Percentiles rank a stretch among this genome's conserved stretches.
Conservation (phyloP, 23 red algal genomes). For the Chondrus crispus region DNA sequence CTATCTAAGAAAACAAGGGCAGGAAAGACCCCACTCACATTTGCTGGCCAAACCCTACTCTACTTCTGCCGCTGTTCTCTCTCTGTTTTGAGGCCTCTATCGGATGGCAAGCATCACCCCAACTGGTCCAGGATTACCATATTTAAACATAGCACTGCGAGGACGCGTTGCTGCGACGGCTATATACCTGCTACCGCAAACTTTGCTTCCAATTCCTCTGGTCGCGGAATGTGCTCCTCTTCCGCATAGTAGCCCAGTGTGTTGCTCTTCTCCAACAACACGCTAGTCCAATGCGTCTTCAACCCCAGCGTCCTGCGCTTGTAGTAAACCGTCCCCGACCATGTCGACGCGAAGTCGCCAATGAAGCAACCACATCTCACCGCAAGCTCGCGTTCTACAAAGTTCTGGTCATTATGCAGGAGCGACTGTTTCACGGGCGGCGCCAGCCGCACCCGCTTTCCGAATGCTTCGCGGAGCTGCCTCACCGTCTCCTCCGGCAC, state of each 20-base stretch:
- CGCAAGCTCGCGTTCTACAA: constrained; percentile 44
- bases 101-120: too few relatives aligned
- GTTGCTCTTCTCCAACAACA: not conserved
- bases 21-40: too few relatives aligned
- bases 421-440: not conserved
- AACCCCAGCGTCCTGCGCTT: constrained; percentile 43
- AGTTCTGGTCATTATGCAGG: constrained; percentile 8
- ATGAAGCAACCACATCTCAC: not conserved
- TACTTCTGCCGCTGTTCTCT: too few relatives aligned
- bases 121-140: too few relatives aligned
- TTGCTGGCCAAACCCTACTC: too few relatives aligned
- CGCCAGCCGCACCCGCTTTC: not conserved
- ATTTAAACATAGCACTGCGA: too few relatives aligned
- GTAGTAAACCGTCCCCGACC: constrained; percentile 56
- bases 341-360: constrained; percentile 33
- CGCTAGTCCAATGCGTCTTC: constrained; percentile 1
- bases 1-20: too few relatives aligned
- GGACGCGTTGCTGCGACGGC: too few relatives aligned
- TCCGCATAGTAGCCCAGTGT: constrained; percentile 14
- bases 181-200: not conserved
- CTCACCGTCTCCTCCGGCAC: not conserved
- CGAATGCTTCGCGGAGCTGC: not conserved
- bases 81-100: too few relatives aligned
- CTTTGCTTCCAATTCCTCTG: not conserved
- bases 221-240: not conserved